A percentile compares a stretch with the other conserved stretches of the same genome.
Conservation (phyloP, 257 asterid genomes). For the Thymus mandschuricus region DNA sequence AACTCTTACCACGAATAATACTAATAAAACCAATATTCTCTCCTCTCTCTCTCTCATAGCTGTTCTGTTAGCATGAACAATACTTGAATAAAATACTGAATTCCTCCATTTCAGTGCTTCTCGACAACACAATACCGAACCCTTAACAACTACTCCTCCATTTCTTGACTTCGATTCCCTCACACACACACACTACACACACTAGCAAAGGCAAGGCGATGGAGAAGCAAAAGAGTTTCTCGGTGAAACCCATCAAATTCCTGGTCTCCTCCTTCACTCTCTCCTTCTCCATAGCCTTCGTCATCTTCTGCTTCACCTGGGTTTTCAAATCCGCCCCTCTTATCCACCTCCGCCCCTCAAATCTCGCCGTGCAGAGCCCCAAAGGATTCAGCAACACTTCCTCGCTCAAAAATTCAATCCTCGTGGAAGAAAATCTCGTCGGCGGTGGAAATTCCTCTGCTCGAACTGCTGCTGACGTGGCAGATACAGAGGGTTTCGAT, state of each 20-base stretch:
- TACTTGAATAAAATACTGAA: neutral
- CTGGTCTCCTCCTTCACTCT: slow-evolving; percentile 55
- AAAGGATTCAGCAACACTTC: slow-evolving; percentile 29
- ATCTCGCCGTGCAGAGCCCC: slow-evolving; percentile 36
- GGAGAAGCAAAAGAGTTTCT: slow-evolving; percentile 77
- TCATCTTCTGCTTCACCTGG: slow-evolving; percentile 60
- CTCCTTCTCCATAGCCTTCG: slow-evolving; percentile 48
- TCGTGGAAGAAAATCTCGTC: slow-evolving; percentile 24
- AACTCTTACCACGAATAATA: neutral
- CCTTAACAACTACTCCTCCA: slow-evolving; percentile 34
- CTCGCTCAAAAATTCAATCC: slow-evolving; percentile 37
- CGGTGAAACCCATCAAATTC: slow-evolving; percentile 52
- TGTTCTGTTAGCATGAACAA: neutral
- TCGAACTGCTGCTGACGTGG: slow-evolving; percentile 23
- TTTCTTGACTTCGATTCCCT: slow-evolving; percentile 31
- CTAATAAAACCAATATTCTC: neutral
- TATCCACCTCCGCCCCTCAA: slow-evolving; percentile 34
- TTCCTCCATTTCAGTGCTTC: slow-evolving; percentile 25
- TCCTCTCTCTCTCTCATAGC: neutral
- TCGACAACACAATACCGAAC: slow-evolving; percentile 31
- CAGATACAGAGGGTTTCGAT: slow-evolving; percentile 21
- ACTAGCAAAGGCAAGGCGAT: slow-evolving; percentile 26
- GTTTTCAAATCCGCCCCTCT: slow-evolving; percentile 47
- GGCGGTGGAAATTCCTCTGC: slow-evolving; percentile 30
- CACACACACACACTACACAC: neutral